Conservation (phyloP, 192 early-diverging fungal genomes). For the Coemansia aciculifera region DNA sequence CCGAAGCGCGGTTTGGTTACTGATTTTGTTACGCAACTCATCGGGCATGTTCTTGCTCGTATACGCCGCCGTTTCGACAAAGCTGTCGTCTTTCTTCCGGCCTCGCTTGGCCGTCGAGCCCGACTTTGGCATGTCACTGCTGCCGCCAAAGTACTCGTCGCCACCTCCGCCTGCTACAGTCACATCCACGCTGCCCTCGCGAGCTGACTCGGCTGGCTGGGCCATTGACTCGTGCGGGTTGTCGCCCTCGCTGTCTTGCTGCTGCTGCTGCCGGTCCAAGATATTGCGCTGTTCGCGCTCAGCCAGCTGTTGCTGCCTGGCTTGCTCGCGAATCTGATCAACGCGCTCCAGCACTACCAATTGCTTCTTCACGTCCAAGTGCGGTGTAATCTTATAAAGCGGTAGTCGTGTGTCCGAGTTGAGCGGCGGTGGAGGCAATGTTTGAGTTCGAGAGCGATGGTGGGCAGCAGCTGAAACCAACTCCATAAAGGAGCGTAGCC, state of each 20-base stretch:
- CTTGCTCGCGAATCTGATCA: conserved; percentile 65
- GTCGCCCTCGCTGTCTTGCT: conserved; percentile 15
- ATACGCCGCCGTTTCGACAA: conserved; percentile 36
- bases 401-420: conserved; percentile 58
- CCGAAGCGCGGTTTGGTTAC: conserved; percentile 61
- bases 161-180: not conserved
- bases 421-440: conserved; percentile 61
- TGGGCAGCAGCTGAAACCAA: conserved; percentile 70
- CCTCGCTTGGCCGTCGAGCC: conserved; percentile 37
- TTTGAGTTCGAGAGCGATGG: conserved; percentile 66
- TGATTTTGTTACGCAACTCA: conserved; percentile 57
- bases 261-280: conserved; percentile 27
- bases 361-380: conserved; percentile 70
- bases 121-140: conserved; percentile 32
- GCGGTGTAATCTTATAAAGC: conserved; percentile 66
- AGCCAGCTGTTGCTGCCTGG: conserved; percentile 53
- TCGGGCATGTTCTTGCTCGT: conserved; percentile 56
- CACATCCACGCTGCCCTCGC: not conserved
- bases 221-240: not conserved
- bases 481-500: conserved; percentile 64
- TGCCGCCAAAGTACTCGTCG: conserved; percentile 18
- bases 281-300: conserved; percentile 48
- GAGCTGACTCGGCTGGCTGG: not conserved
- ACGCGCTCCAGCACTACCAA: conserved; percentile 69
- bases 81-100: conserved; percentile 52